A percentile compares a stretch with the other conserved stretches of the same genome.
These are phyloP conservation scores for Forsythia viridissima DNA, from an alignment of 257 asterid genomes.

Conservation along the genomic window DNA sequence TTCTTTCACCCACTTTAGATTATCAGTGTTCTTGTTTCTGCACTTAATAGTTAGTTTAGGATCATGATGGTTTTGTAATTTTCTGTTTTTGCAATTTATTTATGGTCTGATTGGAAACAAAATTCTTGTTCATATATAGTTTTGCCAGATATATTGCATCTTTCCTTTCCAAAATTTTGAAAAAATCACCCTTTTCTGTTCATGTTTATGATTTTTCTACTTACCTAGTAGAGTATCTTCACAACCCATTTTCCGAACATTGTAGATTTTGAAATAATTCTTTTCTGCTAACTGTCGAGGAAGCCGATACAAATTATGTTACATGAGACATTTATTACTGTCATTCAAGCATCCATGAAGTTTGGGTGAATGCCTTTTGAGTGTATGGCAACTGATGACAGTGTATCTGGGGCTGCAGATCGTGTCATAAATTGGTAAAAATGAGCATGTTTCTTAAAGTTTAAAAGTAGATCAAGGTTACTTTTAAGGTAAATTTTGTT, in stretches of 20 bases:
- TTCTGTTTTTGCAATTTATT: background rate
- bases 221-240: background rate
- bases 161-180: background rate
- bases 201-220: background rate
- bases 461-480: no score
- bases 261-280: background rate
- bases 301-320: background rate
- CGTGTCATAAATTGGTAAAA: no score
- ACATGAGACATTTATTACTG: background rate
- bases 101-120: background rate
- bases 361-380: background rate
- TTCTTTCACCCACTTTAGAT: no score
- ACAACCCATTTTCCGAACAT: background rate
- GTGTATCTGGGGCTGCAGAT: background rate
- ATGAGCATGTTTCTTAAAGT: background rate
- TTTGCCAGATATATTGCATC: background rate
- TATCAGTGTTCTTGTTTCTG: no score
- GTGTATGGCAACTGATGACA: no score
- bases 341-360: background rate
- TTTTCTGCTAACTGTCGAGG: background rate
- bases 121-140: background rate
- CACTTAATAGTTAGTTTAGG: background rate
- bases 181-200: background rate
- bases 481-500: no score
- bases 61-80: background rate